A percentile compares a stretch with the other conserved stretches of the same genome.
phyloP scores from a whole-genome alignment of 805 yeast species.

The Spathaspora boniae region DNA sequence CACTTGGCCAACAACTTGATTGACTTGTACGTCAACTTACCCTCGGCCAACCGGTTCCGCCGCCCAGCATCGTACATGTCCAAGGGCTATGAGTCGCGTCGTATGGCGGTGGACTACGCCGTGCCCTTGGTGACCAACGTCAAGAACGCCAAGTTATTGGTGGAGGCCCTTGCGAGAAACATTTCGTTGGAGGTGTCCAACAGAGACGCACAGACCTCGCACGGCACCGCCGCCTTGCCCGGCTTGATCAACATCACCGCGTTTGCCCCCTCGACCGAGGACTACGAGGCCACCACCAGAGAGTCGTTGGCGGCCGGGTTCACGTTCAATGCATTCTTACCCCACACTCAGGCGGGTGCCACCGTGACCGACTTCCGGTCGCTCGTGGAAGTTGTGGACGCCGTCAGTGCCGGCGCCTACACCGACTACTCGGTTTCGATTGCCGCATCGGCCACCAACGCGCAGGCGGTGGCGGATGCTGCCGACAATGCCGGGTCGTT shows the following conservation, averaged over 20 bases:
- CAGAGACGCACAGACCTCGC: constrained; percentile 88
- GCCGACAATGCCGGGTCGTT: constrained; percentile 70
- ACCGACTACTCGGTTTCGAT: constrained; percentile 82
- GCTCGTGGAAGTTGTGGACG: constrained; percentile 59
- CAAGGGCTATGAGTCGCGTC: constrained; percentile 96
- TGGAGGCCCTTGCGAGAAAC: constrained; percentile 87
- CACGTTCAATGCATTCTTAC: constrained; percentile 78
- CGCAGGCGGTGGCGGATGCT: constrained; percentile 57
- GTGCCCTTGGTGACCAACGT: constrained; percentile 97
- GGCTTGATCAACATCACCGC: constrained; percentile 84
- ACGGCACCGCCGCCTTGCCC: constrained; percentile 75
- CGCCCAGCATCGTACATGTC: constrained; percentile 98
- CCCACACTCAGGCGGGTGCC: constrained; percentile 62
- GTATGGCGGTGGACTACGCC: constrained; percentile 99
- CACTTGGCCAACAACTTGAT: constrained; percentile 95
- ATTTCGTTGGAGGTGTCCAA: constrained; percentile 63
- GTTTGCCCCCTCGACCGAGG: constrained; percentile 68
- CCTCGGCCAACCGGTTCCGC: constrained; percentile 94
- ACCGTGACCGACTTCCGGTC: constrained; percentile 63
- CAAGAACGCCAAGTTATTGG: constrained; percentile 90
- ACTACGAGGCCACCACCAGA: constrained; percentile 66
- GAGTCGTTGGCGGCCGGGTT: constrained; percentile 81
- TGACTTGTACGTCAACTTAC: constrained; percentile 93
- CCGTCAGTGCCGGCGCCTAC: constrained; percentile 57
- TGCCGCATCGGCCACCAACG: constrained; percentile 75